phyloP scores from a whole-genome alignment of 2,329 filamentous ascomycete species.

The Aspergillus bombycis region DNA sequence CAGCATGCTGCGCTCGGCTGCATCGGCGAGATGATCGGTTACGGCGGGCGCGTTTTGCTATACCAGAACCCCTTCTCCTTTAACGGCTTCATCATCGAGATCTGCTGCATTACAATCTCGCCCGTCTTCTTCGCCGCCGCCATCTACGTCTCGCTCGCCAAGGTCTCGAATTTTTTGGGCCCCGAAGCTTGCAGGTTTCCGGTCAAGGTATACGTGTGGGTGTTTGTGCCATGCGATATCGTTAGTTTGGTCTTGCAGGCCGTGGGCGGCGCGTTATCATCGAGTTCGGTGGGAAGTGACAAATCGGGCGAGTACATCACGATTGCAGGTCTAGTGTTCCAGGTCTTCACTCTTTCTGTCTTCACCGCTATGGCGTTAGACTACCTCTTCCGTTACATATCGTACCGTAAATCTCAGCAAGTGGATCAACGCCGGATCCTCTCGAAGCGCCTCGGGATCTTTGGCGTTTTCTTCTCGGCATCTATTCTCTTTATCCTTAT shows the following conservation, averaged over 20 bases:
- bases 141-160: slow-evolving; percentile 66
- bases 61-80: slow-evolving; percentile 62
- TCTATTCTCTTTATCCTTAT: slow-evolving; percentile 65
- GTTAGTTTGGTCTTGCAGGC: slow-evolving; percentile 48
- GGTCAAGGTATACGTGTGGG: slow-evolving; percentile 37
- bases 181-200: slow-evolving; percentile 45
- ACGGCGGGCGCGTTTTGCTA: slow-evolving; percentile 62
- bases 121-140: slow-evolving; percentile 55
- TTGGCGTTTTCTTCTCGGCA: slow-evolving; percentile 51
- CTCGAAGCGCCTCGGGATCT: slow-evolving; percentile 46
- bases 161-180: slow-evolving; percentile 45
- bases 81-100: slow-evolving; percentile 67
- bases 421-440: slow-evolving; percentile 7
- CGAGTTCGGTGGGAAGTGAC: slow-evolving; percentile 14
- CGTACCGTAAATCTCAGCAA: slow-evolving; percentile 30
- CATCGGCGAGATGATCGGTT: slow-evolving; percentile 63
- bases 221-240: slow-evolving; percentile 48
- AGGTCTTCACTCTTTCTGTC: slow-evolving; percentile 42
- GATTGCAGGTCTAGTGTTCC: slow-evolving; percentile 46
- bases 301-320: slow-evolving; percentile 42
- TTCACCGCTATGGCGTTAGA: slow-evolving; percentile 20
- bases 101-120: slow-evolving; percentile 28
- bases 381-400: slow-evolving; percentile 11
- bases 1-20: slow-evolving; percentile 59
- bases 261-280: slow-evolving; percentile 43